Evolutionary conservation across 2,329 filamentous ascomycete genomes (phyloP), one percentile per base, ranked within the genome.

Genomic region (Penicillium sp.): DNA sequence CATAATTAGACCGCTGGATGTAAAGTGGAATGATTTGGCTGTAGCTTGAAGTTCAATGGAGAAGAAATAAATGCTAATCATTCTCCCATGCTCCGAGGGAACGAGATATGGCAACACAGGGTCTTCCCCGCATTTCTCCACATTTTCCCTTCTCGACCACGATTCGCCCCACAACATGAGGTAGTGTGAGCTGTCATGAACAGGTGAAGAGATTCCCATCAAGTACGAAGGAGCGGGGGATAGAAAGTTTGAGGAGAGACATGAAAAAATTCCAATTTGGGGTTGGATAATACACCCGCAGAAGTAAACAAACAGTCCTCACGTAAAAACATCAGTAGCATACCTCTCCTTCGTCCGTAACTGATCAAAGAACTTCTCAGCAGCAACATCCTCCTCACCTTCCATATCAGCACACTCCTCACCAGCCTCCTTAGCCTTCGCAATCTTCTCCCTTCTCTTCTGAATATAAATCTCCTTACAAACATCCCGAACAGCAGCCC

Each of bases 311-410:
- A 3, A 9, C 8, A 11, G n/a, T 18, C 9, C n/a, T 53, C 58
- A 70, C 31, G 69, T 65, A 75, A 86, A 87, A 14, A 87, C 83
- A 72, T 87, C 84, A 3, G 80, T 82, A 15, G 82, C 80, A 61
- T 82, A 86, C 25, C 84, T 72, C 69, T 81, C 79, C 53, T 85
- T 85, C 9, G 68, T 64, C 53, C 63, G 58, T 53, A 72, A 41
- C 2, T 52, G 45, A 25, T 70, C 67, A 31, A 71, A 63, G 56
- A 70, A 71, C 43, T 49, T 54, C 33, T 70, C 64, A n/a, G 65
- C 68, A 15, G 67, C 67, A 27, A 56, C 40, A 18, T 69, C 62
- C 26, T 70, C 66, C 41, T 67, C 65, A 40, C 61, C 27, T 2
- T 66, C 65, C 12, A 18, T 12, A 45, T 37, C 29, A 6, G 6